These are phyloP conservation scores for Dianthus caryophyllus DNA, from an alignment of 148 eudicot species.

Conservation along the genomic window DNA sequence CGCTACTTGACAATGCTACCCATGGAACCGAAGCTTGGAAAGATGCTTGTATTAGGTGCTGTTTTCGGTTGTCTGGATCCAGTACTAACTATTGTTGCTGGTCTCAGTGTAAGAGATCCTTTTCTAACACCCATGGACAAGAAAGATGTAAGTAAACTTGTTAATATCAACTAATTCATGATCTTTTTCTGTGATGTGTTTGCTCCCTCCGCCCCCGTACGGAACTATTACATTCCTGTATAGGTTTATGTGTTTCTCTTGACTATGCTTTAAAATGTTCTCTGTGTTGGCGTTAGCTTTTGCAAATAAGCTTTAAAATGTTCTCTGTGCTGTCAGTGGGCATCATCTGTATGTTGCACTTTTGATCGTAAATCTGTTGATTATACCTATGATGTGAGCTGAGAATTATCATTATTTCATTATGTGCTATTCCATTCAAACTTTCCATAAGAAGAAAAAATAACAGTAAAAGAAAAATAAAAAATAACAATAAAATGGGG, in stretches of 20 bases:
- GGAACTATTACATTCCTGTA: background rate
- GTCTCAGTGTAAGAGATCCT: constrained; percentile 91
- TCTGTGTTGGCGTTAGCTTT: background rate
- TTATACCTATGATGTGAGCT: background rate
- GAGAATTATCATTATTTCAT: background rate
- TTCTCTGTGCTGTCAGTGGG: background rate
- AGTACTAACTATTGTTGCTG: constrained; percentile 84
- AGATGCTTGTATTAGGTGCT: constrained; percentile 88
- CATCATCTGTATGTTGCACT: background rate
- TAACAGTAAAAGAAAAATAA: too few relatives aligned
- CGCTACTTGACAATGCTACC: constrained; percentile 76
- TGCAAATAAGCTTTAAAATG: background rate
- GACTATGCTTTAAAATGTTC: too few relatives aligned
- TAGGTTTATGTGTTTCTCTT: background rate
- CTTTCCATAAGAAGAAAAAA: too few relatives aligned
- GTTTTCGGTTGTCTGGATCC: constrained; percentile 83
- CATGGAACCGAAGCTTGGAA: constrained; percentile 89
- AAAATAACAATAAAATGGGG: too few relatives aligned
- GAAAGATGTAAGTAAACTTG: constrained; percentile 71
- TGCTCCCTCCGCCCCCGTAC: background rate
- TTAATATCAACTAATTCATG: background rate
- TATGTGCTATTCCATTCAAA: too few relatives aligned
- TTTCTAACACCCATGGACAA: constrained; percentile 92
- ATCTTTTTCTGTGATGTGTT: background rate
- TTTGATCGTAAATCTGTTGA: background rate